These are phyloP conservation scores for Chlorella variabilis DNA, from an alignment of 163 green algal species.

Conservation along the genomic window DNA sequence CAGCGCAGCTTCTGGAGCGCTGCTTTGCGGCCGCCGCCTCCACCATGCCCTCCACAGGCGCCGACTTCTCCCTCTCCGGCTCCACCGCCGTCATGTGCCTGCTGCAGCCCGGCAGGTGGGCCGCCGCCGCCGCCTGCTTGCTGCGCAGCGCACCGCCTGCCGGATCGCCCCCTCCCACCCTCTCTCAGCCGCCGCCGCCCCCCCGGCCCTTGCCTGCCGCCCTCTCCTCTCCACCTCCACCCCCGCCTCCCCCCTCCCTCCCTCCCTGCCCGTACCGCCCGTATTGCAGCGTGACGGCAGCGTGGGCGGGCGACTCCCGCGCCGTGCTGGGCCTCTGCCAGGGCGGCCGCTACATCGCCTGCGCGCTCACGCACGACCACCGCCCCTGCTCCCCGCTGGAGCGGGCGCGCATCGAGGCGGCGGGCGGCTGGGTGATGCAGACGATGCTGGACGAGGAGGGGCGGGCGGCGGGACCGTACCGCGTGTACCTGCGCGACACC, in stretches of 20 bases:
- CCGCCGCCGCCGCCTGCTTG: neutral
- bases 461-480: constrained; percentile 75
- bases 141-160: neutral
- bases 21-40: constrained; percentile 18
- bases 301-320: constrained; percentile 93
- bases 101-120: constrained; percentile 38
- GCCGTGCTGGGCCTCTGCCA: constrained; percentile 76
- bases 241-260: neutral
- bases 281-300: constrained; percentile 42
- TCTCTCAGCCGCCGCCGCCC: no score
- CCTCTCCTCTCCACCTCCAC: neutral
- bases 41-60: constrained; percentile 10
- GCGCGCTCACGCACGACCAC: constrained; percentile 86
- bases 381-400: constrained; percentile 70
- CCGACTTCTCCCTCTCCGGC: constrained; percentile 40
- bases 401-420: constrained; percentile 12
- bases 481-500: constrained; percentile 86
- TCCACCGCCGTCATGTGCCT: constrained; percentile 47
- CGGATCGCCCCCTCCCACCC: no score
- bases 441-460: constrained; percentile 77
- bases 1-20: constrained; percentile 16
- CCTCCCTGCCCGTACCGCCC: no score
- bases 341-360: constrained; percentile 22
- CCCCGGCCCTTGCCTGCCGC: neutral
- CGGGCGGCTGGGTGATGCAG: constrained; percentile 82